These are phyloP conservation scores for Taxillus chinensis DNA, from an alignment of 164 flowering plant species.

Conservation along the genomic window DNA sequence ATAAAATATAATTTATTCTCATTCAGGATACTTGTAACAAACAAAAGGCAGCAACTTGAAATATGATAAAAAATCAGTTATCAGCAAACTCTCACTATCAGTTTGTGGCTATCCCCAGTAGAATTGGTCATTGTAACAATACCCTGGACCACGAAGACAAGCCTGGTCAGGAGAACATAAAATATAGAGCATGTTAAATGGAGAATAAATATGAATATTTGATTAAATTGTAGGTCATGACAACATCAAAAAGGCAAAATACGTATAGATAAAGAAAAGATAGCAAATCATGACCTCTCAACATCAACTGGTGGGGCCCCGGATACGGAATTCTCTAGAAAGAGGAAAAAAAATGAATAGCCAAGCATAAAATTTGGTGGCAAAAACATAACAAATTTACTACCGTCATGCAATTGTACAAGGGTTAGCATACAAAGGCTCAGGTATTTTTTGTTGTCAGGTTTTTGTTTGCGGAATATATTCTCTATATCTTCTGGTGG, in stretches of 20 bases:
- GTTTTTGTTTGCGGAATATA: no score
- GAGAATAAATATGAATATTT: not conserved
- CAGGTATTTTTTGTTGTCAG: no score
- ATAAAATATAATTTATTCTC: not conserved
- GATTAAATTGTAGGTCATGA: no score
- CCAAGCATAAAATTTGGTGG: no score
- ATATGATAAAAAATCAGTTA: not conserved
- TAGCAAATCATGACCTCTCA: constrained; percentile 48
- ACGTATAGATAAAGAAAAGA: no score
- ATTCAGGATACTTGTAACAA: not conserved
- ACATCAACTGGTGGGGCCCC: constrained; percentile 55
- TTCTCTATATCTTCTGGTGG: no score
- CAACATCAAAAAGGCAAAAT: no score
- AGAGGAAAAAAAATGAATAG: not conserved
- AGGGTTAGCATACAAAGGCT: no score
- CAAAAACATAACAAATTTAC: no score
- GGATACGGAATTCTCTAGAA: constrained; percentile 66
- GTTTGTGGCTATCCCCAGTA: constrained; percentile 30
- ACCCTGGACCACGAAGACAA: constrained; percentile 73
- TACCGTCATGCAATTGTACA: no score
- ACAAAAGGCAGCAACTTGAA: not conserved
- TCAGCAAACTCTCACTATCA: constrained; percentile 30
- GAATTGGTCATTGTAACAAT: constrained; percentile 37
- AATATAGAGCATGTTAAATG: not conserved
- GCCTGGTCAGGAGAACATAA: constrained; percentile 30